Evolutionary conservation across 768 basidiomycete genomes (phyloP).

Genomic region (Amanita jacksonii): DNA sequence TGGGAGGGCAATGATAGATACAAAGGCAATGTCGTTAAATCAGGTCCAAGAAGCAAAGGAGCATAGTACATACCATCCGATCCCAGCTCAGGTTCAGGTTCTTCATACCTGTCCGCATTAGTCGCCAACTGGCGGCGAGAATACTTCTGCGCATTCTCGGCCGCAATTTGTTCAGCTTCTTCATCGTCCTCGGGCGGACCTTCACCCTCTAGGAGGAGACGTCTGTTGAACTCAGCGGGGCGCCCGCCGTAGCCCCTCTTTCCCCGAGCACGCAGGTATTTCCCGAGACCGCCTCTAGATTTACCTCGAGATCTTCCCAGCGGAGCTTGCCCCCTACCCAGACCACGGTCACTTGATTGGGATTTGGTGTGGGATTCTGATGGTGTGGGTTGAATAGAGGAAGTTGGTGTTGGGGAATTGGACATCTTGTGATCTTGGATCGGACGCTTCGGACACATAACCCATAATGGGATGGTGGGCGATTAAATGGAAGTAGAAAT

Average conservation of each 20-base stretch:
- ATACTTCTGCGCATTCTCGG: constrained; percentile 42
- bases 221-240: constrained; percentile 55
- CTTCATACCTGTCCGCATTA: constrained; percentile 68
- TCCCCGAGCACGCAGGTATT: constrained; percentile 65
- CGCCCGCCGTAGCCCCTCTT: constrained; percentile 48
- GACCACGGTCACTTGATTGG: constrained; percentile 21
- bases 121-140: constrained; percentile 49
- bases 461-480: neutral
- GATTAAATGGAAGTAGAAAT: neutral
- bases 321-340: no score
- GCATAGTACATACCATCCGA: constrained; percentile 47
- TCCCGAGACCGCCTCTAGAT: constrained; percentile 62
- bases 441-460: no score
- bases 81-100: constrained; percentile 59
- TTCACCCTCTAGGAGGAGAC: constrained; percentile 56
- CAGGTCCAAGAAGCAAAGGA: neutral
- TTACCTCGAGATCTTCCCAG: constrained; percentile 45
- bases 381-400: no score
- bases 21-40: neutral
- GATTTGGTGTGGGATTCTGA: neutral
- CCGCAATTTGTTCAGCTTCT: constrained; percentile 38
- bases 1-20: no score
- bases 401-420: neutral
- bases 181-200: constrained; percentile 27
- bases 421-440: no score